Percentiles rank a stretch among this genome's conserved stretches.
Evolutionary conservation across 139 green algal genomes (phyloP).

Genomic region (Trebouxia sp.): DNA sequence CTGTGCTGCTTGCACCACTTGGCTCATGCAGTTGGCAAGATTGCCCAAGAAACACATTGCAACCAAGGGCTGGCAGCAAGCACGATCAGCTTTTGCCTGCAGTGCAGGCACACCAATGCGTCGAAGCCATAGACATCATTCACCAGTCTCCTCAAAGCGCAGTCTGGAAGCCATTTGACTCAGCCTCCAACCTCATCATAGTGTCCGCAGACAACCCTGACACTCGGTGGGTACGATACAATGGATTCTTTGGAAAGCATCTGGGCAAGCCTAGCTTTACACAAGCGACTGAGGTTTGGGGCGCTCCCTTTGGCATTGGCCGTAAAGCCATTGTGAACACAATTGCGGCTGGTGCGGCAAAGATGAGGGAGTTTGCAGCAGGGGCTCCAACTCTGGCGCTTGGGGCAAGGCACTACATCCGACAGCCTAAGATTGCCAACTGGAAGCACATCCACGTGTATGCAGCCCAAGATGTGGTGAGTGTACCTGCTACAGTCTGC

Average conservation of each 20-base stretch:
- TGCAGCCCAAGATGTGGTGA: conserved; percentile 7
- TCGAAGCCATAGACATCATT: conserved; percentile 19
- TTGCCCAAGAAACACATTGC: too few relatives aligned
- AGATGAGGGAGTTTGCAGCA: conserved; percentile 5
- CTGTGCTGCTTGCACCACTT: too few relatives aligned
- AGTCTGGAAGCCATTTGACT: conserved; percentile 5
- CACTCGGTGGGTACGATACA: conserved; percentile 10
- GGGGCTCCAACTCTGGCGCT: not conserved
- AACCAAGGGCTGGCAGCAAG: too few relatives aligned
- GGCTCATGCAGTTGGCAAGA: too few relatives aligned
- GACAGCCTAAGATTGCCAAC: not conserved
- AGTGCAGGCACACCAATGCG: conserved; percentile 7
- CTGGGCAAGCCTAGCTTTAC: conserved; percentile 16
- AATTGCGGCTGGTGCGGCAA: conserved; percentile 1
- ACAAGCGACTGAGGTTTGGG: conserved; percentile 12
- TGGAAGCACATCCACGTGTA: conserved; percentile 16
- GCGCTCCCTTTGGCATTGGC: not conserved
- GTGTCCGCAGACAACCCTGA: not conserved
- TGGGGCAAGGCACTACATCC: not conserved
- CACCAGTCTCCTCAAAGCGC: conserved; percentile 10
- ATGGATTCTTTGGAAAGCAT: not conserved
- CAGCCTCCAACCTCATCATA: not conserved
- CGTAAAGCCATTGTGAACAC: conserved; percentile 15
- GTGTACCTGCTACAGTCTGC: not conserved
- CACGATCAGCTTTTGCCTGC: not conserved